Base-by-base conservation (phyloP, 2,329 filamentous ascomycete species). In the Verticillium zaregamsianum region DNA sequence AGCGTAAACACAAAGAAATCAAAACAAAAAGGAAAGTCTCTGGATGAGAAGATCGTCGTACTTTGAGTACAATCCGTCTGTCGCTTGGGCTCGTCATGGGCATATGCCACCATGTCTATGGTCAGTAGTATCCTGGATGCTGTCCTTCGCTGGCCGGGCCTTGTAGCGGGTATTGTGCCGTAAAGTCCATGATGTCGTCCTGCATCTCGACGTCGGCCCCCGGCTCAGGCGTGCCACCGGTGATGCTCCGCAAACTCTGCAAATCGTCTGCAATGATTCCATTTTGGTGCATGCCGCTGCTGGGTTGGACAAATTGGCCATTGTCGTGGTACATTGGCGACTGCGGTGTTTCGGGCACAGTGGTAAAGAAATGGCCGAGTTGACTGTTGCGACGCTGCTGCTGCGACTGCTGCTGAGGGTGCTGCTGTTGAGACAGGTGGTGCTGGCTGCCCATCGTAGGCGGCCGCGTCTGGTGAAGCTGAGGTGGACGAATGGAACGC, bases 181-280 rank as follows among this genome's bases (percentile, higher is more conserved):
- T 61, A 28, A 69, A 67, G 55, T 66, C 66, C 33, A 67, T 54
- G 61, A 74, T 69, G 68, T 74, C 72, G 57, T 76, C 74, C 9
- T 65, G 62, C 74, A 76, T 76, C 33, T 74, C 70, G n/a, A 76
- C 68, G 39, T 76, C 73, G 7, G 61, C 20, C 7, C 7, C 20
- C 25, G 68, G 64, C n/a, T 74, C 72, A 6, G 70, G 62, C 39
- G 67, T 65, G 49, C 66, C 69, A 59, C 66, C 67, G 5, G 74
- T 66, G 67, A 76, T 71, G 40, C 68, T 69, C 32, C 72, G 67
- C n/a, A 76, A 66, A 52, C 70, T 76, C 31, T 72, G 69, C 49
- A 76, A 64, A 56, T 75, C 74, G 55, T 76, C 74, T 3, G 73
- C 70, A n/a, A 76, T 74, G 62, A 76, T 75, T 14, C 73, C 68